Evolutionary conservation across 352 stramenopile genomes (phyloP).

Genomic region (Pythium sukuiense): DNA sequence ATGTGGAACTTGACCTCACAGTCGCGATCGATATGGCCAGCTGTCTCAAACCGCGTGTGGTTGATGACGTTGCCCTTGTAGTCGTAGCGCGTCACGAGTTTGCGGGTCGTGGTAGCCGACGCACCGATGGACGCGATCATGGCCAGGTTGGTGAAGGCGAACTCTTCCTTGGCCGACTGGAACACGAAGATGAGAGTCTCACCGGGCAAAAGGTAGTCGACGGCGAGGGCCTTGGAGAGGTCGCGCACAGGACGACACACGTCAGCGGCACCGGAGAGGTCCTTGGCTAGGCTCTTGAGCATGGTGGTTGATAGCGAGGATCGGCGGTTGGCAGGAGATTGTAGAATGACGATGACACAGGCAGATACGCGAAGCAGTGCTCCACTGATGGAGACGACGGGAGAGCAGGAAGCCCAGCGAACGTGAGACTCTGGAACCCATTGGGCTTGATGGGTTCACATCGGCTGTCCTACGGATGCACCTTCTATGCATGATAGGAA

Average conservation of each 20-base stretch:
- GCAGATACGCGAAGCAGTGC: no score
- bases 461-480: no score
- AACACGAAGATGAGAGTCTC: slow-evolving; percentile 56
- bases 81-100: slow-evolving; percentile 47
- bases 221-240: slow-evolving; percentile 43
- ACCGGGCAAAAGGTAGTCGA: slow-evolving; percentile 47
- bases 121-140: slow-evolving; percentile 40
- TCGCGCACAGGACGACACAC: slow-evolving; percentile 33
- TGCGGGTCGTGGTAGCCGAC: slow-evolving; percentile 49
- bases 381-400: no score
- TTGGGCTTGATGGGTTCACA: no score
- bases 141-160: slow-evolving; percentile 63
- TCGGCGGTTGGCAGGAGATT: slow-evolving; percentile 6
- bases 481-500: no score
- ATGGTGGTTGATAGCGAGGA: slow-evolving; percentile 10
- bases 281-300: slow-evolving; percentile 24
- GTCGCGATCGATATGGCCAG: slow-evolving; percentile 49
- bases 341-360: slow-evolving; percentile 5
- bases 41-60: slow-evolving; percentile 51
- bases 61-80: slow-evolving; percentile 35
- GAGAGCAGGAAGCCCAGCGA: no score
- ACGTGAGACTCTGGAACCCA: no score
- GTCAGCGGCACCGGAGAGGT: slow-evolving; percentile 25
- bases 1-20: slow-evolving; percentile 65
- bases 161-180: slow-evolving; percentile 56